Percentiles rank a stretch among this genome's conserved stretches.
Conservation (phyloP, 2,329 filamentous ascomycete species). For the Fusarium graminum region DNA sequence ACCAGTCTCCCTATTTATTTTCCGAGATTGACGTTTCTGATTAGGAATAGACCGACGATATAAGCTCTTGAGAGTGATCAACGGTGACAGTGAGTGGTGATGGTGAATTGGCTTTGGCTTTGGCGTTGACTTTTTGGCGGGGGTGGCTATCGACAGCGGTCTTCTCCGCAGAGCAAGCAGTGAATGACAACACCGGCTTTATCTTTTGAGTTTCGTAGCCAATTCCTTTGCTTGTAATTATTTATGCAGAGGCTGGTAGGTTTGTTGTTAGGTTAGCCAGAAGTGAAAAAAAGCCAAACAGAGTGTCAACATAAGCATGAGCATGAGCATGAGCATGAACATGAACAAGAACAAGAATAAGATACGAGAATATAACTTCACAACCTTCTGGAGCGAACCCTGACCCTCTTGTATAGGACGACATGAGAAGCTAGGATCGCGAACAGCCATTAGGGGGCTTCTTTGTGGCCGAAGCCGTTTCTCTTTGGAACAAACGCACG, state of each 20-base stretch:
- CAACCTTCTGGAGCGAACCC: conserved; percentile 10
- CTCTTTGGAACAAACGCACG: conserved; percentile 29
- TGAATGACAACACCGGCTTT: conserved; percentile 26
- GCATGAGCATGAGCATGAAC: too few species aligned
- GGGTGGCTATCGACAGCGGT: conserved; percentile 34
- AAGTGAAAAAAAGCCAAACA: conserved; percentile 2
- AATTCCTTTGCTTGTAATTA: conserved; percentile 11
- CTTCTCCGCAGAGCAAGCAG: conserved; percentile 24
- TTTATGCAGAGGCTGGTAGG: conserved; percentile 15
- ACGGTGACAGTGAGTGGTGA: conserved; percentile 11
- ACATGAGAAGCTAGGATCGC: conserved; percentile 37
- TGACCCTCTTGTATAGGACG: conserved; percentile 42
- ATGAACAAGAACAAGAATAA: conserved; percentile 7
- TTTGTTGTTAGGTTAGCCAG: background rate
- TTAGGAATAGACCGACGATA: conserved; percentile 4
- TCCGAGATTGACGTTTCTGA: conserved; percentile 15
- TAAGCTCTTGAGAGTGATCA: conserved; percentile 18
- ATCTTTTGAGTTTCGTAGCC: conserved; percentile 36
- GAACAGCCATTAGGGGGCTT: conserved; percentile 42
- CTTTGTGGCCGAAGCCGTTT: conserved; percentile 48
- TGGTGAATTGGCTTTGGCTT: conserved; percentile 29
- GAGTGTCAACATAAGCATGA: background rate
- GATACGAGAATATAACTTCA: conserved; percentile 10
- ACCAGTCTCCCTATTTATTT: conserved; percentile 11
- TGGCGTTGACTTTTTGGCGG: background rate